These are phyloP conservation scores for Plenodomus biglobosus DNA, from an alignment of 2,329 filamentous ascomycete species.

Conservation along the genomic window DNA sequence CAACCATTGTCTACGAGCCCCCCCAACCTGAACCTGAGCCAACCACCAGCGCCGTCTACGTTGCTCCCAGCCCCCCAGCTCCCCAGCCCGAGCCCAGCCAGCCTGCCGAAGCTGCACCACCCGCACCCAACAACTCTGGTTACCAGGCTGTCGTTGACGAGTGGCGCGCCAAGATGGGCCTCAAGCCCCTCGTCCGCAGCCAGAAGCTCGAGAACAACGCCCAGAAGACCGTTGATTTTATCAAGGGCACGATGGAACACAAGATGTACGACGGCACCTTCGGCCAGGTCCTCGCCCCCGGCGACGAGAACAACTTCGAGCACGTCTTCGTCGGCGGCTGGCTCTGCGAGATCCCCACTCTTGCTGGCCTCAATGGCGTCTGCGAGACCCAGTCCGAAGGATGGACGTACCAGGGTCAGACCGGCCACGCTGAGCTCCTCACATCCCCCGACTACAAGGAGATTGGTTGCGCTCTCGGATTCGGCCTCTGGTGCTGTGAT, in stretches of 20 bases:
- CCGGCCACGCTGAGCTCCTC: conserved; percentile 39
- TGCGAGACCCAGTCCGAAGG: conserved; percentile 28
- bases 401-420: conserved; percentile 35
- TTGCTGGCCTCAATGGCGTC: conserved; percentile 28
- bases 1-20: conserved; percentile 10
- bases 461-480: conserved; percentile 30
- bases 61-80: conserved; percentile 5
- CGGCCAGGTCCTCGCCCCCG: conserved; percentile 30
- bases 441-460: conserved; percentile 27
- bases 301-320: conserved; percentile 26
- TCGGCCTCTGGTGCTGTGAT: conserved; percentile 39
- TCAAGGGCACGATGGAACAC: conserved; percentile 15
- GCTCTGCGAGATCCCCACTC: conserved; percentile 38
- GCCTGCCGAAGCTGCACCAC: conserved; percentile 1
- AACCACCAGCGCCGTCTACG: conserved; percentile 5
- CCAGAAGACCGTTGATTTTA: background rate
- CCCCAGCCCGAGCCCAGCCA: conserved; percentile 6
- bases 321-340: conserved; percentile 39
- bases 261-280: conserved; percentile 10
- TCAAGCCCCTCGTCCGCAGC: conserved; percentile 19
- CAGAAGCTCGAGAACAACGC: conserved; percentile 28
- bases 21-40: background rate
- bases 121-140: conserved; percentile 10
- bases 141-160: conserved; percentile 33
- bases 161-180: conserved; percentile 35